Conservation (phyloP, 495 filamentous ascomycete species). For the Massariosphaeria phaeospora region DNA sequence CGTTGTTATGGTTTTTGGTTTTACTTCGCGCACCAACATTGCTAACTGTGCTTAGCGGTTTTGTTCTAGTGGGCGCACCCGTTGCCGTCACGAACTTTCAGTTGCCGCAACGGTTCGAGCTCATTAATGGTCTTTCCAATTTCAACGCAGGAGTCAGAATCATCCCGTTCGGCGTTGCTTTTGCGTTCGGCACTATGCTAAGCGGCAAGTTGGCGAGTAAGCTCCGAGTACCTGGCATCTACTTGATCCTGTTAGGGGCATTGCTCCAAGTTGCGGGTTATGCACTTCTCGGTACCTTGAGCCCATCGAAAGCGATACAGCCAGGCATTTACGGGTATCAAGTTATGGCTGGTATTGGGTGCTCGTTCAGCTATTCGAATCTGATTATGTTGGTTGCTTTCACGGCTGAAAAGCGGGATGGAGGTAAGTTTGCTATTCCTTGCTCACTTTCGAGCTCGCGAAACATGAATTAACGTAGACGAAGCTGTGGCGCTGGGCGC, state of each 20-base stretch:
- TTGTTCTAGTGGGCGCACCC: not conserved
- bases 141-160: not conserved
- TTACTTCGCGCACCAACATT: not conserved
- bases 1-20: no score
- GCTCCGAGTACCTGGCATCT: not conserved
- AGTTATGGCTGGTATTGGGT: not conserved
- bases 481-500: constrained; percentile 5
- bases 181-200: not conserved
- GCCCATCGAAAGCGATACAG: not conserved
- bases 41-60: not conserved
- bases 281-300: not conserved
- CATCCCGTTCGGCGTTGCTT: not conserved
- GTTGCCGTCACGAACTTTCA: not conserved
- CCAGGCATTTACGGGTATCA: not conserved
- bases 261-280: not conserved
- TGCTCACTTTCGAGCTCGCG: not conserved
- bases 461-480: not conserved
- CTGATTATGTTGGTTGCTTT: not conserved
- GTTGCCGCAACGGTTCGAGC: constrained; percentile 4
- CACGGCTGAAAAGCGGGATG: constrained; percentile 3
- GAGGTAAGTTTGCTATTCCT: not conserved
- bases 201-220: not conserved
- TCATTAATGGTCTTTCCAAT: not conserved
- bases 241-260: not conserved
- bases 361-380: not conserved